phyloP scores from a whole-genome alignment of 257 asterid species.

The Nicotiana knightiana region DNA sequence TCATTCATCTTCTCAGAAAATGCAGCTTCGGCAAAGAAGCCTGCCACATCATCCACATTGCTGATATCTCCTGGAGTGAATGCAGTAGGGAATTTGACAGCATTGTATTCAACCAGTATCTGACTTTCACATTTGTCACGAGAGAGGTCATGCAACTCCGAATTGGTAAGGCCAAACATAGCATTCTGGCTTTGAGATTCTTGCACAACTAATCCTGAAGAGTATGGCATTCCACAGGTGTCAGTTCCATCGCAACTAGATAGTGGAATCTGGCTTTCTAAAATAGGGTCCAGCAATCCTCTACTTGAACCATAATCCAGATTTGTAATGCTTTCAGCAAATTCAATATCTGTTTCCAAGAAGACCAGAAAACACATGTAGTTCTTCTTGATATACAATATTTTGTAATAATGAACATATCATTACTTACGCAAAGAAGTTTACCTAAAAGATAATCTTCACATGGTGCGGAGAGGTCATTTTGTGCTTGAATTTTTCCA shows the following conservation, averaged over 20 bases:
- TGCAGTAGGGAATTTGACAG: conserved; percentile 35
- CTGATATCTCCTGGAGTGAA: conserved; percentile 38
- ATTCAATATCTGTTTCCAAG: conserved; percentile 54
- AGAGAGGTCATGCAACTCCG: conserved; percentile 35
- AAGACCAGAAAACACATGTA: not conserved
- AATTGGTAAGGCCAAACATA: conserved; percentile 22
- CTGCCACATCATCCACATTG: conserved; percentile 52
- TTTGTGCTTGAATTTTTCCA: conserved; percentile 47
- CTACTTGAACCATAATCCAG: conserved; percentile 56
- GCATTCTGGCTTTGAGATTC: conserved; percentile 34
- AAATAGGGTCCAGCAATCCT: conserved; percentile 47
- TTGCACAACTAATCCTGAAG: conserved; percentile 33
- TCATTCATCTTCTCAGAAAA: conserved; percentile 41
- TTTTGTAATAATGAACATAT: not conserved
- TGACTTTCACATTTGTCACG: conserved; percentile 28
- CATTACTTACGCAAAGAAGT: not conserved
- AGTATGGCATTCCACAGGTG: conserved; percentile 45
- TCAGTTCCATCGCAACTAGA: conserved; percentile 25
- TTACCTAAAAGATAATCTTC: conserved; percentile 86
- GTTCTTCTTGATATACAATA: not conserved
- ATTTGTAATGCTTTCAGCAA: conserved; percentile 57
- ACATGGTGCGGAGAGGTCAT: conserved; percentile 57
- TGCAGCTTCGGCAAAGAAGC: conserved; percentile 39
- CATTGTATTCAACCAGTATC: conserved; percentile 34
- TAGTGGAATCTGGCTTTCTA: conserved; percentile 36